Base-by-base conservation (phyloP, 2,329 filamentous ascomycete species). In the Fusarium marasasianum region DNA sequence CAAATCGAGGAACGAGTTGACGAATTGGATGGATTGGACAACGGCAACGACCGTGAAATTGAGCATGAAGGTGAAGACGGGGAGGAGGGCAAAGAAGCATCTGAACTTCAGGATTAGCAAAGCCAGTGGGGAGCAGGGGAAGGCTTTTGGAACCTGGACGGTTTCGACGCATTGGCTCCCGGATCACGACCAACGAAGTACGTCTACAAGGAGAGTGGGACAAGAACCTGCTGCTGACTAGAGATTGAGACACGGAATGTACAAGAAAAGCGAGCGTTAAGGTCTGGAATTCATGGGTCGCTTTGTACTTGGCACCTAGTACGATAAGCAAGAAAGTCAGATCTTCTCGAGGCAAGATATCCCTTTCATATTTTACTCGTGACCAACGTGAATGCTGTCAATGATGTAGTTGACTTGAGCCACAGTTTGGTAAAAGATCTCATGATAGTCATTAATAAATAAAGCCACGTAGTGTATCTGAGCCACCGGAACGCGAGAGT, bases 161-260 rank as follows among this genome's bases (percentile, higher is more conserved):
- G 0, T 31, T 47, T 31, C 26, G 26, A 31, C 4, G 9, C 3
- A 5, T 6, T 24, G 4, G 15, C 26, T 48, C 10, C 20, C 6
- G 17, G 4, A 8, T 17, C 14, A 31, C 4, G 45, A 17, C 45
- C 14, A 17, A 17, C 26, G 26, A 22, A 31, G 4, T 1, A 48
- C 9, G 20, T 22, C 6, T 8, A 31, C 14, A 6, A 8, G 26
- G 2, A 31, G 2, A 17, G 9, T 1, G 4, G 14, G 9, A 2
- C 4, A 8, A 12, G 3, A 12, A 6, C 26, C 45, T 17, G 14
- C 26, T 11, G 12, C 6, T 0, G 3, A 48, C 8, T 7, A 12
- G 45, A 11, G 1, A 31, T n/a, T 15, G 13, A 22, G 26, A 17
- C 5, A 8, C 4, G 20, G 6, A 8, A 31, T 12, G 26, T 8